phyloP scores from a whole-genome alignment of 176 grass and related monocot species.

The Eleusine indica region DNA sequence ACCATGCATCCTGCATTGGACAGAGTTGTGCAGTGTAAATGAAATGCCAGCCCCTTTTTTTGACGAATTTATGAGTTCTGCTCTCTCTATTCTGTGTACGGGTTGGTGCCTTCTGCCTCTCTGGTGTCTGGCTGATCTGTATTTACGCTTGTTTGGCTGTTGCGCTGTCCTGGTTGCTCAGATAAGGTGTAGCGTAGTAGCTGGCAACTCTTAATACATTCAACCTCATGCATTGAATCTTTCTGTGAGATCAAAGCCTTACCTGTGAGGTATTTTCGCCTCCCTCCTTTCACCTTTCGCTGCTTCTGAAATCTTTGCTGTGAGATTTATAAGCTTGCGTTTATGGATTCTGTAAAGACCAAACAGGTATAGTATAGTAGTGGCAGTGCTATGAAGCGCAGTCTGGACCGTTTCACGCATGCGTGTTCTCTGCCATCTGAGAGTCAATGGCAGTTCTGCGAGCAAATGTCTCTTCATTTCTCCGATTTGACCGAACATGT shows the following conservation, averaged over 20 bases:
- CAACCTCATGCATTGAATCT: neutral
- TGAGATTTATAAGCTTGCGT: too few relatives aligned
- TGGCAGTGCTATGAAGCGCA: neutral
- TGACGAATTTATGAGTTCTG: slow-evolving; percentile 33
- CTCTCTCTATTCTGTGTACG: neutral
- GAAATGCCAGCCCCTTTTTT: slow-evolving; percentile 23
- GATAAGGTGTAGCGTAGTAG: neutral
- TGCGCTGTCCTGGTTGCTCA: neutral
- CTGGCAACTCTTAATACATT: neutral
- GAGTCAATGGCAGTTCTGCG: slow-evolving; percentile 42
- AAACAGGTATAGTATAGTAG: neutral
- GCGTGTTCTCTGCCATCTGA: neutral
- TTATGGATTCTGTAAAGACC: neutral
- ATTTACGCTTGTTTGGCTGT: slow-evolving; percentile 17
- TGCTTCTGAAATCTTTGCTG: neutral
- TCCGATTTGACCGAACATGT: slow-evolving; percentile 8
- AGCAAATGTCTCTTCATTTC: slow-evolving; percentile 33
- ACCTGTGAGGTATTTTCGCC: neutral
- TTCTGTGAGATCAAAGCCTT: too few relatives aligned
- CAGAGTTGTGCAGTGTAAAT: slow-evolving; percentile 45
- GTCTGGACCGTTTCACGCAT: neutral
- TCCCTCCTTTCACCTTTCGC: neutral
- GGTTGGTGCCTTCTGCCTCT: neutral
- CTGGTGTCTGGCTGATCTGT: neutral
- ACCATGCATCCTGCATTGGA: slow-evolving; percentile 35